phyloP scores from a whole-genome alignment of 257 asterid genomes.

The Solanum clarkiae region DNA sequence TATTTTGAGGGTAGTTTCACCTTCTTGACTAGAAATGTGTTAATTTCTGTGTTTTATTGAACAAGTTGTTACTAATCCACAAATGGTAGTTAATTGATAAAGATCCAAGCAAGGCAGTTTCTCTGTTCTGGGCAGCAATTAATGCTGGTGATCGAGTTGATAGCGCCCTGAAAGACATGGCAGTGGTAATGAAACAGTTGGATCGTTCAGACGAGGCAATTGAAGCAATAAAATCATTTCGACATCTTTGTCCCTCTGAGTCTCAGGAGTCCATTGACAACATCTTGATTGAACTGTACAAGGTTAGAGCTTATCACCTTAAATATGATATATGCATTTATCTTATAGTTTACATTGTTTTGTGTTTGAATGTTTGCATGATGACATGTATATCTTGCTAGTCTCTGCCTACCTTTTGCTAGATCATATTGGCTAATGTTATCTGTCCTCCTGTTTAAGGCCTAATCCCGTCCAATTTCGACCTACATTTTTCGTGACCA shows the following conservation, averaged over 20 bases:
- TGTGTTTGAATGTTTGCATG: background rate
- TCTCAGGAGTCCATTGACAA: constrained; percentile 91
- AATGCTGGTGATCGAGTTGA: constrained; percentile 89
- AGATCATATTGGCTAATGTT: background rate
- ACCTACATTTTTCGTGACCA: background rate
- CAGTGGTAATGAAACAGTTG: constrained; percentile 83
- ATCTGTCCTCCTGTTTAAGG: background rate
- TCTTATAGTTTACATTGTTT: background rate
- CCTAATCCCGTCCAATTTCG: background rate
- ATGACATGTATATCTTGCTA: background rate
- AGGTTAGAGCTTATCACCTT: constrained; percentile 23
- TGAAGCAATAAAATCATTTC: constrained; percentile 91
- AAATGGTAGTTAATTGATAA: constrained; percentile 24
- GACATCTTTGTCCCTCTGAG: constrained; percentile 72
- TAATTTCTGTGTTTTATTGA: background rate
- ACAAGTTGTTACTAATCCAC: background rate
- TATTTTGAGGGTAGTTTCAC: background rate
- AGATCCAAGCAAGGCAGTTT: constrained; percentile 73
- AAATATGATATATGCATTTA: background rate
- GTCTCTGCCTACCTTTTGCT: background rate
- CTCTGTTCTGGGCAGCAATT: constrained; percentile 92
- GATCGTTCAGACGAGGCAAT: constrained; percentile 83
- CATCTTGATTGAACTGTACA: constrained; percentile 64
- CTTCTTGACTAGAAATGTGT: background rate
- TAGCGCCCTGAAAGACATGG: constrained; percentile 97